These are phyloP conservation scores for Auriscalpium orientale DNA, from an alignment of 768 basidiomycete species.

Conservation along the genomic window DNA sequence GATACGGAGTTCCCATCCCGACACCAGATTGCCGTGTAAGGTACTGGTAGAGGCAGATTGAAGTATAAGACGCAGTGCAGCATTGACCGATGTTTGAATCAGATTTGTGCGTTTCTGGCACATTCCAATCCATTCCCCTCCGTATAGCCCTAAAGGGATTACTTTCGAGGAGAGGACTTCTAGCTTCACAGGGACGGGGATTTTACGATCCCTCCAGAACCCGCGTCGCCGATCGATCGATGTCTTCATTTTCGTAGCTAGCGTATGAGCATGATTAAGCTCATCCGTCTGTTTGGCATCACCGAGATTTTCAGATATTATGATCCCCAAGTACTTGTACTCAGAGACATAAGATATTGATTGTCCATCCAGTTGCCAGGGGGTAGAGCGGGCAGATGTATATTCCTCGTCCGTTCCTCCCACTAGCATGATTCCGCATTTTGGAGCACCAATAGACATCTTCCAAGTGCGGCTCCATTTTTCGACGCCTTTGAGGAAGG, in stretches of 20 bases:
- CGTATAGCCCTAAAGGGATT: not conserved
- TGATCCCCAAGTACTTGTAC: conserved; percentile 33
- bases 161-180: not conserved
- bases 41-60: too few relatives aligned
- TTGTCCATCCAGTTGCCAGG: not conserved
- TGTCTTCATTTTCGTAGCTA: not conserved
- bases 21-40: not conserved
- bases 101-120: conserved; percentile 30
- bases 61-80: not conserved
- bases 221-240: not conserved
- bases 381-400: not conserved
- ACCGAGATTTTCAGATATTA: conserved; percentile 10
- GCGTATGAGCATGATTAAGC: not conserved
- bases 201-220: not conserved
- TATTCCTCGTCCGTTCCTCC: not conserved
- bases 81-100: conserved; percentile 18
- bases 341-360: conserved; percentile 12
- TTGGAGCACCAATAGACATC: not conserved
- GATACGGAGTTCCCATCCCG: not conserved
- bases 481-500: not conserved
- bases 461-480: not conserved
- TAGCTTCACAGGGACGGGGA: not conserved
- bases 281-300: not conserved
- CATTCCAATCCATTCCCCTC: conserved; percentile 24
- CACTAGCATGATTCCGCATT: not conserved